A percentile compares a stretch with the other conserved stretches of the same genome.
Evolutionary conservation across 768 basidiomycete genomes (phyloP).

Genomic region (Lentinula detonsa): DNA sequence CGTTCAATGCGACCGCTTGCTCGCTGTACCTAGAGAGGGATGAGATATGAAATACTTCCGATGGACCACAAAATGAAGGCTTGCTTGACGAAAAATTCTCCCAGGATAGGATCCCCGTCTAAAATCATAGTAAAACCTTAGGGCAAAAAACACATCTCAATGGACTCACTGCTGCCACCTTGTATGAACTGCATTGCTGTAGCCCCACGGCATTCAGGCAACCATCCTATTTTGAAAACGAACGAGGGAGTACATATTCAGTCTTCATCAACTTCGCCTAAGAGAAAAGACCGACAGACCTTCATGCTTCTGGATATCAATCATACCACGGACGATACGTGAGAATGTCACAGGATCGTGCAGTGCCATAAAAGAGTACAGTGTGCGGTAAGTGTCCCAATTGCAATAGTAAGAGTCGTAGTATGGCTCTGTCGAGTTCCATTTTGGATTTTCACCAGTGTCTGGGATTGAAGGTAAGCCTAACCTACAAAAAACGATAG

Average conservation of each 20-base stretch:
- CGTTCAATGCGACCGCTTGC: conserved; percentile 39
- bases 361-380: conserved; percentile 58
- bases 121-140: neutral
- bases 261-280: neutral
- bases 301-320: conserved; percentile 63
- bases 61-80: neutral
- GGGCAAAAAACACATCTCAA: neutral
- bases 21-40: conserved; percentile 36
- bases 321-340: conserved; percentile 56
- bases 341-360: conserved; percentile 58
- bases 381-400: conserved; percentile 61
- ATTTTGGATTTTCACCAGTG: conserved; percentile 60
- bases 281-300: conserved; percentile 23
- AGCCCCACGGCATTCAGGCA: conserved; percentile 55
- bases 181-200: conserved; percentile 28
- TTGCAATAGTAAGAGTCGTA: conserved; percentile 68
- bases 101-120: conserved; percentile 62
- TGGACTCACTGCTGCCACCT: conserved; percentile 53
- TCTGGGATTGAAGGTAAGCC: conserved; percentile 24
- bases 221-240: conserved; percentile 47
- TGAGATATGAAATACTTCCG: neutral
- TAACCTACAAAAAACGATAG: neutral
- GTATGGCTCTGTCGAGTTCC: conserved; percentile 61
- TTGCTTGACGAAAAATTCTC: conserved; percentile 64
- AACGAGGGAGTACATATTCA: neutral